These are phyloP conservation scores for Babesia gibsoni DNA, from an alignment of 169 alveolate genomes.

Conservation along the genomic window DNA sequence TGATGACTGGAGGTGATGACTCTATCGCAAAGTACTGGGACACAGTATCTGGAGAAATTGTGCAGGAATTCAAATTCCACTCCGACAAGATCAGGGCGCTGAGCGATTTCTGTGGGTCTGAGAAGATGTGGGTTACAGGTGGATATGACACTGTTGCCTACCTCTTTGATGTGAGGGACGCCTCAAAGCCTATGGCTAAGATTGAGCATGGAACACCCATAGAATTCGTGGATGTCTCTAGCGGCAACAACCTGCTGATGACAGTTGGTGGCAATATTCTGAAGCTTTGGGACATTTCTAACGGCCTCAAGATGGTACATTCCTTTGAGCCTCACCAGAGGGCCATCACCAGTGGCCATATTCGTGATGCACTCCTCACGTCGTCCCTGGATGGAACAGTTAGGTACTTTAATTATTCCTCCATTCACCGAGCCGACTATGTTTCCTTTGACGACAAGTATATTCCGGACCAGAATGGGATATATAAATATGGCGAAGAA, in stretches of 20 bases:
- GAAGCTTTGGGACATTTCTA: conserved; percentile 47
- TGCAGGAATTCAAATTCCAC: conserved; percentile 28
- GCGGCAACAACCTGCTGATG: conserved; percentile 4
- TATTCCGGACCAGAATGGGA: background rate
- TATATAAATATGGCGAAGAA: background rate
- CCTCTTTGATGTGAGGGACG: conserved; percentile 48
- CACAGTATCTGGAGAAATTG: conserved; percentile 14
- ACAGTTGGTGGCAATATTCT: conserved; percentile 45
- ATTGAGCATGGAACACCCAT: conserved; percentile 48
- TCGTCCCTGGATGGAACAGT: conserved; percentile 62
- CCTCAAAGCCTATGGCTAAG: conserved; percentile 19
- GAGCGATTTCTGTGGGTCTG: conserved; percentile 14
- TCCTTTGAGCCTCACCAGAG: conserved; percentile 47
- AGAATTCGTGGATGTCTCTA: conserved; percentile 39
- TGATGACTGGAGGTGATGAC: conserved; percentile 62
- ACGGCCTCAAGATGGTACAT: conserved; percentile 19
- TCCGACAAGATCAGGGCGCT: conserved; percentile 39
- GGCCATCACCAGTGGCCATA: conserved; percentile 25
- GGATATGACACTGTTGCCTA: conserved; percentile 41
- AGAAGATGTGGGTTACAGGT: conserved; percentile 51
- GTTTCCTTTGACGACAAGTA: background rate
- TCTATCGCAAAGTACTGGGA: conserved; percentile 57
- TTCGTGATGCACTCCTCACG: conserved; percentile 34
- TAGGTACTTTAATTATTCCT: conserved; percentile 17
- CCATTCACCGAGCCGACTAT: background rate